Percentiles rank a stretch among this genome's conserved stretches.
phyloP scores from a whole-genome alignment of 1,139 yeast genomes.

The Taphrina deformans region DNA sequence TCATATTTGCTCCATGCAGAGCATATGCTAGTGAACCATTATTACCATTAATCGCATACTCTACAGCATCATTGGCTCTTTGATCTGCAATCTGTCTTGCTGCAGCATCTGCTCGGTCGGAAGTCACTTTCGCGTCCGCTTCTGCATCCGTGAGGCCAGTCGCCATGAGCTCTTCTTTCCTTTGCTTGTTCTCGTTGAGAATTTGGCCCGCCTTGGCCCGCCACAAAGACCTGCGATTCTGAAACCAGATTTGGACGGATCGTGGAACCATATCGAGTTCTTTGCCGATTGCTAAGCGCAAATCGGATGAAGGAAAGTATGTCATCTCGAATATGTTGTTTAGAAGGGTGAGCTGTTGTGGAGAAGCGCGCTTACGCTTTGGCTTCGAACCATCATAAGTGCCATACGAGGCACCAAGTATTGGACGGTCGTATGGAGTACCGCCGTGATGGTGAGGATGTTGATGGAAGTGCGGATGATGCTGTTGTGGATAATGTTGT shows the following conservation, averaged over 20 bases:
- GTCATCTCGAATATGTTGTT: slow-evolving; percentile 46
- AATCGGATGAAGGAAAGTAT: slow-evolving; percentile 47
- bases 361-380: slow-evolving; percentile 47
- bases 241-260: slow-evolving; percentile 49
- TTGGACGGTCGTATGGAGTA: slow-evolving; percentile 17
- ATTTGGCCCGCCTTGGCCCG: slow-evolving; percentile 12
- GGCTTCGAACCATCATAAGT: slow-evolving; percentile 41
- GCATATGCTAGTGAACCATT: slow-evolving; percentile 16
- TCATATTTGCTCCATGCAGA: slow-evolving; percentile 11
- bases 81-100: slow-evolving; percentile 19
- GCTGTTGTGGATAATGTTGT: not conserved
- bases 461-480: slow-evolving; percentile 2
- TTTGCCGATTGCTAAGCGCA: slow-evolving; percentile 44
- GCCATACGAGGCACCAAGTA: slow-evolving; percentile 13
- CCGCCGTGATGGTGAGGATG: slow-evolving; percentile 14
- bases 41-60: slow-evolving; percentile 19
- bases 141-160: not conserved
- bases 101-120: slow-evolving; percentile 13
- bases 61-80: slow-evolving; percentile 21
- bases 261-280: slow-evolving; percentile 49
- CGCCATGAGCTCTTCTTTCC: slow-evolving; percentile 13
- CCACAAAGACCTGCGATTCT: slow-evolving; percentile 43
- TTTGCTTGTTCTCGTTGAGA: slow-evolving; percentile 10
- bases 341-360: slow-evolving; percentile 44
- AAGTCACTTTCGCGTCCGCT: slow-evolving; percentile 11